Base-by-base conservation (phyloP, 148 eudicot genomes). In the Hydrangea macrophylla region DNA sequence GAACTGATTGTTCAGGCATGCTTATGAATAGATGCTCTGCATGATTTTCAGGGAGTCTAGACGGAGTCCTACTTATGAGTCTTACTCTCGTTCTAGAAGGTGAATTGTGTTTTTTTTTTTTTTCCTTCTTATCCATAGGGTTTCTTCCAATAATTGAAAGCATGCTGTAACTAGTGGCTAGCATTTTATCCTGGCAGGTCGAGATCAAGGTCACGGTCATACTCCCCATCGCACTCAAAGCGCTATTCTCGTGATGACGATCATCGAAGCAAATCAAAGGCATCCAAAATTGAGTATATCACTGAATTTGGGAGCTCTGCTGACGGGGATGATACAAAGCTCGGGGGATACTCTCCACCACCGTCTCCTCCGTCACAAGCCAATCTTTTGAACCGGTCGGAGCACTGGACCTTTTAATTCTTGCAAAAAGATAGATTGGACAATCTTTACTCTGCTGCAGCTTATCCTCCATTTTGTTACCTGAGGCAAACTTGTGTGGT, bases 271-370 rank as follows among this genome's bases (percentile, higher is more conserved):
- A 94, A 89, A 80, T 79, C 93, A 39, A 89, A 84, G 79, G 93
- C 89, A 59, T 86, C 99, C 33, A 90, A 90, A 79, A 90, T 90
- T 71, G 99, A 94, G 70, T 94, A 77, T 76, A 94, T 94, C 60
- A 94, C 99, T 33, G 99, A 94, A 84, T 94, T 94, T 81, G 99
- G 97, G 69, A 92, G 96, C 71, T 84, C 90, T 59, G 82, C 86
- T 58, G 90, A 84, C 75, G 86, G 77, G 67, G 83, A 83, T 64
- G 85, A 82, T 73, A 89, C 86, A 55, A 90, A 91, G 84, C 79
- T 85, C 70, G 83, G 77, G 80, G 93, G 93, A 80, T 70, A 81
- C 57, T 90, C 97, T 76, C 97, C 97, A 45, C 99, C 99, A 73
- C 67, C 82, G 60, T 90, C 99, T 85, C 97, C 96, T 82, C 88